A percentile compares a stretch with the other conserved stretches of the same genome.
phyloP scores from a whole-genome alignment of 495 filamentous ascomycete genomes.

The Aspergillus homomorphus region DNA sequence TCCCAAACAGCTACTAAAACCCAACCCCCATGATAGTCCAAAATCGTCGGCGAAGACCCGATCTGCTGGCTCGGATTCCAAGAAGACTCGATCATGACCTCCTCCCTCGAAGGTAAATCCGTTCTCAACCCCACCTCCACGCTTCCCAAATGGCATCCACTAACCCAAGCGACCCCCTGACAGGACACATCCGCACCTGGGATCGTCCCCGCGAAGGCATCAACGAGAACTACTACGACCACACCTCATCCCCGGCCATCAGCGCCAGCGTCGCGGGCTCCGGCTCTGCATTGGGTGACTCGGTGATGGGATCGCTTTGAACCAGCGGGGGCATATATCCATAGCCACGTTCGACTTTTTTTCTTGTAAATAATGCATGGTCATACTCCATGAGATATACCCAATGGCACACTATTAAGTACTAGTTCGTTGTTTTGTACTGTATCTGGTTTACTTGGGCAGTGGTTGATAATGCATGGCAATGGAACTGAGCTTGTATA shows the following conservation, averaged over 20 bases:
- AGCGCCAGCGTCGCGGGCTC: constrained; percentile 21
- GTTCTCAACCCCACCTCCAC: constrained; percentile 12
- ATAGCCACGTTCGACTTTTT: too few species aligned
- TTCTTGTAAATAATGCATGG: not conserved
- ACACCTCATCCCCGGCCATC: constrained; percentile 19
- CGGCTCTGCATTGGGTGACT: constrained; percentile 16
- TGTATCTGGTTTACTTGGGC: too few species aligned
- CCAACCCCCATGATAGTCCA: constrained; percentile 53
- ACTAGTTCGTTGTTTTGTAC: too few species aligned
- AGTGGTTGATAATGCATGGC: too few species aligned
- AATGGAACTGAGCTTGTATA: too few species aligned
- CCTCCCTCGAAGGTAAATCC: constrained; percentile 72
- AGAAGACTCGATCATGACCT: constrained; percentile 87
- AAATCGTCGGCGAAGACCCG: constrained; percentile 81
- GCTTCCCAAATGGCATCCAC: constrained; percentile 5
- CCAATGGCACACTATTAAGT: too few species aligned
- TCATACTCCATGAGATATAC: too few species aligned
- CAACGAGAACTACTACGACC: constrained; percentile 24
- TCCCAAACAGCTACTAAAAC: not conserved
- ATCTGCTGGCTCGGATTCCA: constrained; percentile 88
- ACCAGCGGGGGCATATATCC: too few species aligned
- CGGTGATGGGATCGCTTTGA: constrained; percentile 23
- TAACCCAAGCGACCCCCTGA: constrained; percentile 13
- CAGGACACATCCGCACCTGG: constrained; percentile 89
- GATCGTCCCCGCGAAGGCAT: constrained; percentile 67